These are phyloP conservation scores for Vigna trinervia DNA, from an alignment of 306 rosid genomes.

Conservation along the genomic window DNA sequence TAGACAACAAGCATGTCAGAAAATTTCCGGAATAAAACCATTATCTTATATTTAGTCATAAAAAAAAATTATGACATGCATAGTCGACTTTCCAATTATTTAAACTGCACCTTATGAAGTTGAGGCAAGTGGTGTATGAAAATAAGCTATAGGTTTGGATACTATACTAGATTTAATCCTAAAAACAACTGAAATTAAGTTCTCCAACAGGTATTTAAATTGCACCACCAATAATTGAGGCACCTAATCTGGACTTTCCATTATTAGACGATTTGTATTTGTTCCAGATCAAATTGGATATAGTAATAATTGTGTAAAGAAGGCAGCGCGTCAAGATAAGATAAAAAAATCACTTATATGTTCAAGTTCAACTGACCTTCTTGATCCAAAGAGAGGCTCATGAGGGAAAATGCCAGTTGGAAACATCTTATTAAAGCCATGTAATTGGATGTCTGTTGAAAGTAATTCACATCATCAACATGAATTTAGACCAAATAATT, in stretches of 20 bases:
- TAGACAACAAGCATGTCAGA: constrained; percentile 43
- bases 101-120: too few species aligned
- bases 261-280: constrained; percentile 7
- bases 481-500: constrained; percentile 14
- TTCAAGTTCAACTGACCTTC: constrained; percentile 65
- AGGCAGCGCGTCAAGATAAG: constrained; percentile 21
- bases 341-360: constrained; percentile 16
- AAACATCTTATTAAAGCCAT: constrained; percentile 83
- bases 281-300: constrained; percentile 19
- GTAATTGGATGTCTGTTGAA: constrained; percentile 72
- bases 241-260: not conserved
- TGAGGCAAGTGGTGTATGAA: too few species aligned
- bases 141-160: too few species aligned
- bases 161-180: not conserved
- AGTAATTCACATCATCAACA: constrained; percentile 47
- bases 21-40: constrained; percentile 27
- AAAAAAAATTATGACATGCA: not conserved
- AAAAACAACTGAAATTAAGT: not conserved
- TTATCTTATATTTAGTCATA: constrained; percentile 18
- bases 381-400: constrained; percentile 66
- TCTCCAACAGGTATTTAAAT: not conserved
- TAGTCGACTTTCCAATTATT: not conserved
- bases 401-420: constrained; percentile 90
- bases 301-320: constrained; percentile 23
- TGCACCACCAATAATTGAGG: not conserved